Percentiles rank a stretch among this genome's conserved stretches.
phyloP scores from a whole-genome alignment of 1,284 basidiomycete genomes.

The Phylloboletellus chloephorus region DNA sequence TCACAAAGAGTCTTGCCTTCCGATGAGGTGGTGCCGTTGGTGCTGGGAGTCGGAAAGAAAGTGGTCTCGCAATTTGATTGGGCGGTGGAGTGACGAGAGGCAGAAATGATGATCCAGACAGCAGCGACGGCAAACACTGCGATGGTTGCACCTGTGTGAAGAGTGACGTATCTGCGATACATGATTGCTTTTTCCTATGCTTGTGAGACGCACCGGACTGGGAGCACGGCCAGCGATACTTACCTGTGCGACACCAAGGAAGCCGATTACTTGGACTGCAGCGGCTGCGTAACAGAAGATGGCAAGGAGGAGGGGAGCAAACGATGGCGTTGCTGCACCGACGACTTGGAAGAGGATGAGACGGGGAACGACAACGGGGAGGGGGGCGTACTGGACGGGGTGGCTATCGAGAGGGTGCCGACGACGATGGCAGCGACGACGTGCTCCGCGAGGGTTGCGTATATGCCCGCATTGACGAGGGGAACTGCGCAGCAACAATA shows the following conservation, averaged over 20 bases:
- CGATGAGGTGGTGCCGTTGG: slow-evolving; percentile 33
- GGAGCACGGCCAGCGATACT: slow-evolving; percentile 20
- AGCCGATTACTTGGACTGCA: slow-evolving; percentile 71
- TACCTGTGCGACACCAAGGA: slow-evolving; percentile 75
- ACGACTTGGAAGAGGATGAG: slow-evolving; percentile 54
- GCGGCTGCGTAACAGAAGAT: slow-evolving; percentile 70
- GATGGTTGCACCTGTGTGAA: slow-evolving; percentile 57
- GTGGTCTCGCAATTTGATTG: slow-evolving; percentile 57
- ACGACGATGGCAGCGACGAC: slow-evolving; percentile 62
- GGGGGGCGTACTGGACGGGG: slow-evolving; percentile 61
- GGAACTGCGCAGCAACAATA: slow-evolving; percentile 85
- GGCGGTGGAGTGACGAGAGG: slow-evolving; percentile 65
- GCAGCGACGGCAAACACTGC: slow-evolving; percentile 72
- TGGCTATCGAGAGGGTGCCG: slow-evolving; percentile 73
- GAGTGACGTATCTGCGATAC: slow-evolving; percentile 69
- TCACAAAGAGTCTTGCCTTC: slow-evolving; percentile 72
- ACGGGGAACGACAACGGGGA: not conserved
- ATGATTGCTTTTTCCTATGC: slow-evolving; percentile 69
- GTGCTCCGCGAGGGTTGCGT: slow-evolving; percentile 74
- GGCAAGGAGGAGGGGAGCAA: slow-evolving; percentile 70
- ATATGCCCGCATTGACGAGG: slow-evolving; percentile 81
- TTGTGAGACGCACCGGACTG: slow-evolving; percentile 5
- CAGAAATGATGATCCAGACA: slow-evolving; percentile 77
- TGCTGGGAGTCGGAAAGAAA: slow-evolving; percentile 47
- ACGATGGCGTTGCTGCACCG: slow-evolving; percentile 73